Evolutionary conservation across 179 eudicot species (phyloP).

Genomic region (Vitellaria paradoxa): DNA sequence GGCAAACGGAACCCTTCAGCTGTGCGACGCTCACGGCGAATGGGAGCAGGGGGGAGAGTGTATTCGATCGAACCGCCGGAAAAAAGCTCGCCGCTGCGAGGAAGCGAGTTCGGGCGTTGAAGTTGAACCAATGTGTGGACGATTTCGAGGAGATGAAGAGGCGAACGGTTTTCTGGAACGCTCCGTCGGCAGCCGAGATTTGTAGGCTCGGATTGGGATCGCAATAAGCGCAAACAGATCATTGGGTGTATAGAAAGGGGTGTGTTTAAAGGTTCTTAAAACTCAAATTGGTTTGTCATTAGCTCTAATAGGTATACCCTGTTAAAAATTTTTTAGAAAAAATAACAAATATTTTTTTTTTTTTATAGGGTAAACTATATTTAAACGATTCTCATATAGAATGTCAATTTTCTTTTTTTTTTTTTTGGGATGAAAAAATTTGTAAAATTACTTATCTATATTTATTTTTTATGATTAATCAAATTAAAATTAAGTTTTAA

Average conservation of each 20-base stretch:
- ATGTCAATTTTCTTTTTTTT: too few relatives aligned
- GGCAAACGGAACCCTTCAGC: constrained; percentile 42
- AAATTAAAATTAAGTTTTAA: too few relatives aligned
- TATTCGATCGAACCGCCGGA: constrained; percentile 53
- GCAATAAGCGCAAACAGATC: background rate
- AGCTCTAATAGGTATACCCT: too few relatives aligned
- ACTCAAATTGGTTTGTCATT: background rate
- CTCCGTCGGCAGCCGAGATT: constrained; percentile 47
- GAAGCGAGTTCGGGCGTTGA: constrained; percentile 38
- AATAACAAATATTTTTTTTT: too few relatives aligned
- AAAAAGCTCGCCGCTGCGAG: constrained; percentile 38
- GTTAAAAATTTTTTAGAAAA: background rate
- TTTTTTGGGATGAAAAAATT: too few relatives aligned
- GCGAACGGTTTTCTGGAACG: constrained; percentile 51
- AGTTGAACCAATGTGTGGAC: constrained; percentile 46
- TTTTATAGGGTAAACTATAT: too few relatives aligned
- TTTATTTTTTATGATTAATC: too few relatives aligned
- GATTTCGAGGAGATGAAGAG: constrained; percentile 54
- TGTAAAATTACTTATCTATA: too few relatives aligned
- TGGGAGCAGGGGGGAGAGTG: constrained; percentile 81
- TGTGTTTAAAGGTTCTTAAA: background rate
- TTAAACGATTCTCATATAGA: too few relatives aligned
- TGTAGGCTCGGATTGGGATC: constrained; percentile 54
- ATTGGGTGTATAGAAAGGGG: background rate
- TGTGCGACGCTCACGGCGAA: constrained; percentile 63